Conservation (phyloP, 2,329 filamentous ascomycete genomes). For the Aspergillus flavus region DNA sequence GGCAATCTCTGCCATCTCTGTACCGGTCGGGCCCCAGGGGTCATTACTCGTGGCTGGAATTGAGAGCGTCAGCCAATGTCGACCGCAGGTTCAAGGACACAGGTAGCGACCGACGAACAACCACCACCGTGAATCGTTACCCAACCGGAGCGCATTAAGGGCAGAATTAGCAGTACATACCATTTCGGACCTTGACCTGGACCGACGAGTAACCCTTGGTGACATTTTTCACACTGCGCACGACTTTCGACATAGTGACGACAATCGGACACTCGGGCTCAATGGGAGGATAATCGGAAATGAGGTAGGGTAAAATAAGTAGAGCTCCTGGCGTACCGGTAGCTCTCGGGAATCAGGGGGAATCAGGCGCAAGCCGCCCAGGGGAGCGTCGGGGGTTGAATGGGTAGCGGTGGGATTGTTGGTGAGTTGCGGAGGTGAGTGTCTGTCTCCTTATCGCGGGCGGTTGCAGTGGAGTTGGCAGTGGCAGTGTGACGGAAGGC, state of each 20-base stretch:
- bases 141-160: conserved; percentile 1
- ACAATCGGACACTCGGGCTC: conserved; percentile 13
- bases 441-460: conserved; percentile 14
- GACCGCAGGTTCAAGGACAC: conserved; percentile 9
- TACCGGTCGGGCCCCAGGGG: conserved; percentile 95
- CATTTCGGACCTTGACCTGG: conserved; percentile 98
- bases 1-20: conserved; percentile 98
- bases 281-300: conserved; percentile 4
- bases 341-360: background rate
- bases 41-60: conserved; percentile 93
- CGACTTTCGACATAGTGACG: conserved; percentile 84
- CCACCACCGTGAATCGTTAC: conserved; percentile 2
- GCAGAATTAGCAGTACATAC: conserved; percentile 54
- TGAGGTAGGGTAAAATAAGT: background rate
- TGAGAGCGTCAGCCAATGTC: conserved; percentile 10
- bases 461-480: conserved; percentile 5
- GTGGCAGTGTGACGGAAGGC: conserved; percentile 10
- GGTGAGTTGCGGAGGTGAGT: background rate
- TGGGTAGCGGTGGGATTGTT: background rate
- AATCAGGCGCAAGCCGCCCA: background rate
- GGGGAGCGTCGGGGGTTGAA: background rate
- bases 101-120: background rate
- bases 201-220: conserved; percentile 97
- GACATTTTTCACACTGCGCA: conserved; percentile 97
- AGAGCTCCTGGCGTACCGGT: background rate